phyloP scores from a whole-genome alignment of 768 basidiomycete species.

The Amanita molliuscula region DNA sequence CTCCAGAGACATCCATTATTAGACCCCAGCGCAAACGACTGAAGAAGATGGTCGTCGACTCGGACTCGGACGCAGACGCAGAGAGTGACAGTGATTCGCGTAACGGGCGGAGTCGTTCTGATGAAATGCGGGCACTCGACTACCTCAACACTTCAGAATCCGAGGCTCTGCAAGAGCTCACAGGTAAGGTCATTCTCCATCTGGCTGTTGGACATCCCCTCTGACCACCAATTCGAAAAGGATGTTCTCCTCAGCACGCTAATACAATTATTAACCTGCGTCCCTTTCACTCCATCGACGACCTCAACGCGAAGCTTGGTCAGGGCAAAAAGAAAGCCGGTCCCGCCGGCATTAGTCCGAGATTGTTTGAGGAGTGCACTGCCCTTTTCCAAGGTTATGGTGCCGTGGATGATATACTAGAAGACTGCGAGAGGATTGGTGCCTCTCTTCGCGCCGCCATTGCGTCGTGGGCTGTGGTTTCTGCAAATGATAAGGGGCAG shows the following conservation, averaged over 20 bases:
- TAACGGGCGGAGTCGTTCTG: constrained; percentile 20
- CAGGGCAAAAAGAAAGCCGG: constrained; percentile 85
- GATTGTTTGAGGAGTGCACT: constrained; percentile 85
- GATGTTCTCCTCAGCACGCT: constrained; percentile 78
- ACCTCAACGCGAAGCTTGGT: constrained; percentile 65
- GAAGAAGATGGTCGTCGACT: constrained; percentile 53
- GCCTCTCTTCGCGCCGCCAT: constrained; percentile 62
- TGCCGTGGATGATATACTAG: constrained; percentile 80
- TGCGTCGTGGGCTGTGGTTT: constrained; percentile 56
- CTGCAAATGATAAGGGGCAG: constrained; percentile 27
- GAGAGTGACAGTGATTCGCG: constrained; percentile 32
- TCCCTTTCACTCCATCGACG: constrained; percentile 69
- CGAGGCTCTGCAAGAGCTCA: constrained; percentile 65
- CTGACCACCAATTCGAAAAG: constrained; percentile 23
- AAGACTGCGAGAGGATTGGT: constrained; percentile 84
- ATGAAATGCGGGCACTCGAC: constrained; percentile 44
- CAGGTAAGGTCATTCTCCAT: constrained; percentile 37
- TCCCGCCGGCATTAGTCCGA: constrained; percentile 74
- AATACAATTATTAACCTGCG: constrained; percentile 65
- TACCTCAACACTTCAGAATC: constrained; percentile 58
- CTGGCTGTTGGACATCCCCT: not conserved
- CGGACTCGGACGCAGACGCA: constrained; percentile 51
- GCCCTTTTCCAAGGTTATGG: constrained; percentile 79
- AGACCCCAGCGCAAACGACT: constrained; percentile 37
- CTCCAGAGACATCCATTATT: constrained; percentile 22